phyloP scores from a whole-genome alignment of 495 filamentous ascomycete species.

The Alectoria sarmentosa region DNA sequence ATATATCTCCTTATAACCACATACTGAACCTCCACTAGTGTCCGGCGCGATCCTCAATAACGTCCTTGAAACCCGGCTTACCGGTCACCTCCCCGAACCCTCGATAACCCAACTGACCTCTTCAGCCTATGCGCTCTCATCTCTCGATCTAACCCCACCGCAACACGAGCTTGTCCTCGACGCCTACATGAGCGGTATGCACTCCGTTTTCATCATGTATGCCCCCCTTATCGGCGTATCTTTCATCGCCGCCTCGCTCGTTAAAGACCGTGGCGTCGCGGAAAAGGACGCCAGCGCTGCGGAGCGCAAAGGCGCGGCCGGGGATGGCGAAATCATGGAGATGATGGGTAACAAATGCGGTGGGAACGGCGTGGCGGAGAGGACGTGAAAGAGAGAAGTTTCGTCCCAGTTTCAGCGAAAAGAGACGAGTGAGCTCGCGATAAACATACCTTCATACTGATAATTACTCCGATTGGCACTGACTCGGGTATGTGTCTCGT shows the following conservation, averaged over 20 bases:
- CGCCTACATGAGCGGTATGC: slow-evolving; percentile 10
- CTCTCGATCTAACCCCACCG: not conserved
- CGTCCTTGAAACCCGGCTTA: slow-evolving; percentile 5
- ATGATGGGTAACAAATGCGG: too few relatives aligned
- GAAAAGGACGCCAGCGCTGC: slow-evolving; percentile 7
- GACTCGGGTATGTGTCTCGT: too few relatives aligned
- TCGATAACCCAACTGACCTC: slow-evolving; percentile 2
- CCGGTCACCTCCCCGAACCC: not conserved
- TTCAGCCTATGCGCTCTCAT: slow-evolving; percentile 9
- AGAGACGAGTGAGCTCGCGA: too few relatives aligned
- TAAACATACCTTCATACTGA: too few relatives aligned
- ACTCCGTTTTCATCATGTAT: slow-evolving; percentile 10
- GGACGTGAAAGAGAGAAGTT: too few relatives aligned
- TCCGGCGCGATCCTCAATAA: slow-evolving; percentile 7
- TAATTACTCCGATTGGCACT: too few relatives aligned
- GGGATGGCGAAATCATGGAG: too few relatives aligned
- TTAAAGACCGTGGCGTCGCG: slow-evolving; percentile 6
- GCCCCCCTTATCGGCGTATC: slow-evolving; percentile 1
- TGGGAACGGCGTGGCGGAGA: too few relatives aligned
- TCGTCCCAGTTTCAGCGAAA: too few relatives aligned
- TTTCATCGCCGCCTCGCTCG: slow-evolving; percentile 5
- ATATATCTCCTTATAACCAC: not conserved
- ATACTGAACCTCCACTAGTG: not conserved
- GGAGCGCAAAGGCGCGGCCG: not conserved
- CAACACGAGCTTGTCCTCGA: not conserved